Conservation (phyloP, 805 yeast species). For the Priceomyces carsonii region DNA sequence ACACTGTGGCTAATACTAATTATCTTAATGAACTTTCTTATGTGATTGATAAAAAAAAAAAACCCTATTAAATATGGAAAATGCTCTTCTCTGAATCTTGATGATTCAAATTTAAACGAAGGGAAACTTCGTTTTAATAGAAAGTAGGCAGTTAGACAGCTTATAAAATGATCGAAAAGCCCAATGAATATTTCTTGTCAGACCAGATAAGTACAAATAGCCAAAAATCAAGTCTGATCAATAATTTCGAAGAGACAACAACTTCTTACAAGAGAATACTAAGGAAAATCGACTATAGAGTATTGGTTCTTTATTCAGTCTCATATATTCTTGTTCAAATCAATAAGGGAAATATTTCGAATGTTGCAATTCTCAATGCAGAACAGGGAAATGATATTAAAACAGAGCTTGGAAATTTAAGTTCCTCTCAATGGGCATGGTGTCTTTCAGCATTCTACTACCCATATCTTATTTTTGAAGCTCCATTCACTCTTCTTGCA, state of each 20-base stretch:
- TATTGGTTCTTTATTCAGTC: conserved; percentile 12
- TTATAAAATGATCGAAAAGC: too few relatives aligned
- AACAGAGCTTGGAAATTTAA: conserved; percentile 2
- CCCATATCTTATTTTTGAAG: conserved; percentile 4
- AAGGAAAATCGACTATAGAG: conserved; percentile 11
- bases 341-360: conserved; percentile 13
- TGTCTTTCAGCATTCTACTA: conserved; percentile 4
- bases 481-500: conserved; percentile 5
- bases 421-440: conserved; percentile 5
- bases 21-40: too few relatives aligned
- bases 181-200: too few relatives aligned
- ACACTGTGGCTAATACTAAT: too few relatives aligned
- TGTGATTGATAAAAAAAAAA: too few relatives aligned
- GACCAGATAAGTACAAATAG: background rate
- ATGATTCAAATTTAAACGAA: too few relatives aligned
- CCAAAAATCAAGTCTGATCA: too few relatives aligned
- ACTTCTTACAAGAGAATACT: conserved; percentile 3
- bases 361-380: conserved; percentile 5
- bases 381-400: conserved; percentile 7
- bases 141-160: too few relatives aligned
- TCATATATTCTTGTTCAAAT: conserved; percentile 13
- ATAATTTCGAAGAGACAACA: conserved; percentile 2
- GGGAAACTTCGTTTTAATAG: too few relatives aligned
- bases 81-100: too few relatives aligned
- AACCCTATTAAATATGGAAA: too few relatives aligned